Evolutionary conservation across 1,284 basidiomycete genomes (phyloP), one percentile per base, ranked within the genome.

Genomic region (Phenoliferia sp.): DNA sequence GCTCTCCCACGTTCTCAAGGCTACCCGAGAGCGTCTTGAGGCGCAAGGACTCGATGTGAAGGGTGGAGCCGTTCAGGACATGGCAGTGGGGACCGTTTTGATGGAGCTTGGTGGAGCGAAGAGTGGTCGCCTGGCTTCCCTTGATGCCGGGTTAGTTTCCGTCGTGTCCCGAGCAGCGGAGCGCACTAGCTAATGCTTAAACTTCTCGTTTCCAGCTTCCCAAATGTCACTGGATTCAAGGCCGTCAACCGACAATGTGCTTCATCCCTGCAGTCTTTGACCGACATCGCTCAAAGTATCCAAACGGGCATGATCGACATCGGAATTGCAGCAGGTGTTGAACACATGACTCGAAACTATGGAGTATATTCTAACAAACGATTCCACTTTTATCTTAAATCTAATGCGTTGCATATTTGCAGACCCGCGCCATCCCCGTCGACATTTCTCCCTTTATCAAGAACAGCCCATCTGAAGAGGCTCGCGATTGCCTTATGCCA

Each of bases 221-320:
- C 75, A 31, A 65, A 67, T 55, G 58, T 64, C n/a, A 68, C 69
- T 3, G 73, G 74, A 29, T 73, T 75, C 64, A 75, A 74, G 63
- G 77, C 78, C 3, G 77, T 79, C 70, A 80, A 80, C 74, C 74
- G 79, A 12, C 79, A 80, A 67, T 80, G 79, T 69, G 77, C 79
- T 3, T 77, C 76, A 32, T 77, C 76, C 35, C 70, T 80, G 26
- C 78, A 78, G 59, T 73, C 77, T n/a, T 74, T 79, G 32, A 79
- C 77, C 39, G 76, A 79, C 62, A 77, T 80, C 57, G 79, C 78
- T 31, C 73, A 76, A 32, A 73, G 74, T 26, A 80, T 80, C 63
- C 80, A 81, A 61, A 79, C 84, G 5, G 91, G 92, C 1, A 87
- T 92, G 80, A 94, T 95, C 73, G 89, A 94, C 78, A 89, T 97